Percentiles rank a stretch among this genome's conserved stretches.
Conservation (phyloP, 257 asterid genomes). For the Petunia axillaris region DNA sequence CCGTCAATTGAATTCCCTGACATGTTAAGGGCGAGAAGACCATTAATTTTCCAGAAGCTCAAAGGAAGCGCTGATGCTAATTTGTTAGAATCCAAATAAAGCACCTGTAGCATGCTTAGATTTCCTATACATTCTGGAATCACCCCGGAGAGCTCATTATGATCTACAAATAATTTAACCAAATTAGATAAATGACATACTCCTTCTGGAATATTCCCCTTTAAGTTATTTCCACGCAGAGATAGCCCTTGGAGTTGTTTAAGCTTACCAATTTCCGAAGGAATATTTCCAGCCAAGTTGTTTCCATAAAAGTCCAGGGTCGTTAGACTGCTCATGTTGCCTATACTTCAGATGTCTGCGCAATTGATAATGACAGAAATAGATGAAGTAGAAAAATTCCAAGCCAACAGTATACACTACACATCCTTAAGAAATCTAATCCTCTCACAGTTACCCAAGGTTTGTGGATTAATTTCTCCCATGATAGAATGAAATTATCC, state of each 20-base stretch:
- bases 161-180: constrained; percentile 27
- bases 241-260: constrained; percentile 32
- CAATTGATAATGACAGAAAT: constrained; percentile 24
- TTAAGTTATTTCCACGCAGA: constrained; percentile 29
- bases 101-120: constrained; percentile 29
- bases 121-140: constrained; percentile 41
- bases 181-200: constrained; percentile 35
- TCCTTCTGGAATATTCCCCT: constrained; percentile 33
- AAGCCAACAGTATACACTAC: no score
- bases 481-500: no score
- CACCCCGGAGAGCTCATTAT: constrained; percentile 35
- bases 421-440: no score
- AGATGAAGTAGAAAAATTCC: no score
- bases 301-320: constrained; percentile 25
- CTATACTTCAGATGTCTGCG: constrained; percentile 33
- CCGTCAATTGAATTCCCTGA: constrained; percentile 40
- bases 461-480: no score
- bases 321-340: constrained; percentile 40
- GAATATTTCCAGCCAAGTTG: constrained; percentile 39
- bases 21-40: constrained; percentile 34
- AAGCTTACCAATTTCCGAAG: constrained; percentile 32
- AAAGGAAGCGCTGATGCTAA: constrained; percentile 38
- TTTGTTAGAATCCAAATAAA: constrained; percentile 35
- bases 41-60: constrained; percentile 38
- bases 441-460: no score